Evolutionary conservation across 176 grass and related monocot species (phyloP).

Genomic region (Dendrocalamus sinicus): DNA sequence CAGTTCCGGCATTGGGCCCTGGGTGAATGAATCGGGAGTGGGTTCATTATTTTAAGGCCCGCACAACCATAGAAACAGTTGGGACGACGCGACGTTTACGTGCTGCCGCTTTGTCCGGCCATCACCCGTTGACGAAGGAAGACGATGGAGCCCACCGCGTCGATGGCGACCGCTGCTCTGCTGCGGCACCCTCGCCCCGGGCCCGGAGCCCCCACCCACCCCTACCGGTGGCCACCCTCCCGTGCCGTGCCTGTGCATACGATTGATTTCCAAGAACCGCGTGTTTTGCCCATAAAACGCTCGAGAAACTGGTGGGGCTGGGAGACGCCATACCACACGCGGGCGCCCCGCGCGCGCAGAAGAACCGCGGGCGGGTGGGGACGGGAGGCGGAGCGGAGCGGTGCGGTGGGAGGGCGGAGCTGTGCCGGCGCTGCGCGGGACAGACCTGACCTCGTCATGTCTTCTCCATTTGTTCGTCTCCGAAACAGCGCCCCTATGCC

Average conservation of each 20-base stretch:
- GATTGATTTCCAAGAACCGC: neutral
- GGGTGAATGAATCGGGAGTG: neutral
- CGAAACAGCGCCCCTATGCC: neutral
- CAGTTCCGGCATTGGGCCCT: neutral
- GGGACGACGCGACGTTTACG: slow-evolving; percentile 47
- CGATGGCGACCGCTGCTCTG: slow-evolving; percentile 2
- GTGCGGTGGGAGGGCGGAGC: neutral
- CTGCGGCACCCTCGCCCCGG: neutral
- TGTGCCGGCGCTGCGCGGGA: slow-evolving; percentile 35
- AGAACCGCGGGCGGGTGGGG: neutral
- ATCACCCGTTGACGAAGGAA: slow-evolving; percentile 29
- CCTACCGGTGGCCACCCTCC: neutral
- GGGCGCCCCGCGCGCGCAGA: neutral
- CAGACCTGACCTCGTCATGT: slow-evolving; percentile 39
- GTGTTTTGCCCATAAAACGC: neutral
- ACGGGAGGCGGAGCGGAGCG: neutral
- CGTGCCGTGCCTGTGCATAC: neutral
- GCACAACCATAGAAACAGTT: slow-evolving; percentile 41
- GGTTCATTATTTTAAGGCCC: slow-evolving; percentile 30
- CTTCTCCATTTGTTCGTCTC: slow-evolving; percentile 13
- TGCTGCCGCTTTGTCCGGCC: slow-evolving; percentile 45
- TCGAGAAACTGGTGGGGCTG: neutral
- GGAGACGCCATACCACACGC: neutral
- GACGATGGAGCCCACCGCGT: neutral
- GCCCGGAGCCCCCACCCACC: no score